A percentile compares a stretch with the other conserved stretches of the same genome.
Conservation (phyloP, 257 asterid genomes). For the Avicennia marina region DNA sequence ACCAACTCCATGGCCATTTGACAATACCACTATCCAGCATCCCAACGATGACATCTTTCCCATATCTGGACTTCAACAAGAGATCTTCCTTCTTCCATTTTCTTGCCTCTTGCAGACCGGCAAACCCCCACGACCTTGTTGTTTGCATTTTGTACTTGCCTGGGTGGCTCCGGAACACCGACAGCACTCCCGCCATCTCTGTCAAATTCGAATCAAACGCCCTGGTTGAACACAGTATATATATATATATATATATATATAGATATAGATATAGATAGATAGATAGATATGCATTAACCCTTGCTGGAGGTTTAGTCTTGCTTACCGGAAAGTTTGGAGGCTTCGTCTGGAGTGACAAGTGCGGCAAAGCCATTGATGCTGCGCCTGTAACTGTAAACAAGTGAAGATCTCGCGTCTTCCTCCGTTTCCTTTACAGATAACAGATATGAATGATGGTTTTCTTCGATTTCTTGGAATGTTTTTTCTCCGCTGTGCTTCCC, state of each 20-base stretch:
- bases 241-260: background rate
- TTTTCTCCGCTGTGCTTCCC: constrained; percentile 63
- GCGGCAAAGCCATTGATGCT: constrained; percentile 95
- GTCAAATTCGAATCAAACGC: too few species aligned
- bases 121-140: constrained; percentile 90
- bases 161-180: constrained; percentile 59
- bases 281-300: too few species aligned
- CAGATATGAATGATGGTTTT: constrained; percentile 59
- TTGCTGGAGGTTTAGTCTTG: too few species aligned
- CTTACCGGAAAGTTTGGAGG: constrained; percentile 54
- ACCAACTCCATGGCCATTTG: background rate
- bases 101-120: constrained; percentile 43
- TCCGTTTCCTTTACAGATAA: constrained; percentile 54
- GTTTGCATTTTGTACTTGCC: constrained; percentile 62
- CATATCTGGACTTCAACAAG: constrained; percentile 58
- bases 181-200: constrained; percentile 74
- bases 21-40: constrained; percentile 65
- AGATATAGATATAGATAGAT: background rate
- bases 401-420: constrained; percentile 73
- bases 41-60: constrained; percentile 67
- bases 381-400: constrained; percentile 79
- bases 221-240: too few species aligned
- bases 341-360: constrained; percentile 58
- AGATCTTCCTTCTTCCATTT: constrained; percentile 36
- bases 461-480: constrained; percentile 54